A percentile compares a stretch with the other conserved stretches of the same genome.
Conservation (phyloP, 495 filamentous ascomycete genomes). For the Aspergillus heteromorphus region DNA sequence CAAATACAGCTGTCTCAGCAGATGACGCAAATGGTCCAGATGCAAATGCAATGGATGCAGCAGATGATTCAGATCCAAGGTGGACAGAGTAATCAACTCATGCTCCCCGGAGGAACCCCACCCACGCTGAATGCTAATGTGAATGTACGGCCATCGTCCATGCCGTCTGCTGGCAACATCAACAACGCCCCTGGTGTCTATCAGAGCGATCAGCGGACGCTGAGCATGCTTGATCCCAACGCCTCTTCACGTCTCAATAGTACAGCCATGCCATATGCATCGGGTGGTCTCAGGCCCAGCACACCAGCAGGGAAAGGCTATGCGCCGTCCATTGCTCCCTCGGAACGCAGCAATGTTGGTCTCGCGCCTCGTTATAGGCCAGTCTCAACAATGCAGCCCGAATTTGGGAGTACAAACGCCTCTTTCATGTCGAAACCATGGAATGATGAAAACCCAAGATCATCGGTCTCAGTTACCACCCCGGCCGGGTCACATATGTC, state of each 20-base stretch:
- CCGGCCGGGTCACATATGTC: constrained; percentile 15
- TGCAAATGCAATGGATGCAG: constrained; percentile 85
- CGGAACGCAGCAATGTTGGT: constrained; percentile 89
- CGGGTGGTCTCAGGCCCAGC: constrained; percentile 24
- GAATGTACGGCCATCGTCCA: constrained; percentile 38
- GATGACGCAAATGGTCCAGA: constrained; percentile 85
- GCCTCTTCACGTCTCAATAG: constrained; percentile 48
- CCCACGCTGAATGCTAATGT: constrained; percentile 12
- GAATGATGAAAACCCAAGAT: constrained; percentile 41
- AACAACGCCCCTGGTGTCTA: constrained; percentile 12
- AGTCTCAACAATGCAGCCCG: constrained; percentile 53
- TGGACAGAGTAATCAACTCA: constrained; percentile 21
- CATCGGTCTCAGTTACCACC: constrained; percentile 16
- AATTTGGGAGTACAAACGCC: constrained; percentile 37
- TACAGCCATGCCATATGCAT: constrained; percentile 27
- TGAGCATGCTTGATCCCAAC: constrained; percentile 80
- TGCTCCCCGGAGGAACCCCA: constrained; percentile 11
- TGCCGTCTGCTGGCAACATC: constrained; percentile 28
- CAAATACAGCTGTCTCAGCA: constrained; percentile 82
- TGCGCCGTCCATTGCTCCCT: constrained; percentile 78
- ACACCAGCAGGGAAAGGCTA: constrained; percentile 45
- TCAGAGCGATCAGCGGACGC: constrained; percentile 50
- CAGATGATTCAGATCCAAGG: constrained; percentile 72
- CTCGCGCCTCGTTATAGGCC: constrained; percentile 89
- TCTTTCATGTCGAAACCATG: constrained; percentile 47